Percentiles rank a stretch among this genome's conserved stretches.
These are phyloP conservation scores for Irpex rosettiformis DNA, from an alignment of 1,284 basidiomycete genomes.

Conservation along the genomic window DNA sequence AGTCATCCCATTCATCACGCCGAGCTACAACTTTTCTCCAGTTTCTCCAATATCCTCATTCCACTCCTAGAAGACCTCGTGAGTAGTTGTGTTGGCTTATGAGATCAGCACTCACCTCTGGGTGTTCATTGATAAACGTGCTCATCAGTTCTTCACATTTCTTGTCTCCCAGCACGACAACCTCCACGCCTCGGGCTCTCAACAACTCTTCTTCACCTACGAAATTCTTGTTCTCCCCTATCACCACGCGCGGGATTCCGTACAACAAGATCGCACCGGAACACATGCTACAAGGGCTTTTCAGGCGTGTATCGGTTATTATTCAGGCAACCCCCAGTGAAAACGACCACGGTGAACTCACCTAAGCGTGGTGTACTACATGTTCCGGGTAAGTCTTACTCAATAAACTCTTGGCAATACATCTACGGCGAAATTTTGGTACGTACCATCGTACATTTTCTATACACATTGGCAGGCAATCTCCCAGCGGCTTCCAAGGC, in stretches of 20 bases:
- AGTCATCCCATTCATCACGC: not conserved
- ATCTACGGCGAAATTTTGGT: not conserved
- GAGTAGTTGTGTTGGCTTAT: not conserved
- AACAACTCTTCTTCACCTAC: constrained; percentile 48
- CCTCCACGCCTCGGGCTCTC: constrained; percentile 46
- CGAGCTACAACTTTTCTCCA: not conserved
- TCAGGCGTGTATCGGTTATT: not conserved
- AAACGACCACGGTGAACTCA: constrained; percentile 16
- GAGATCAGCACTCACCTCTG: constrained; percentile 38
- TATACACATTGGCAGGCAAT: constrained; percentile 39
- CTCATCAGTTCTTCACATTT: constrained; percentile 46
- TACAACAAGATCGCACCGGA: constrained; percentile 57
- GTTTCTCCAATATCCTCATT: constrained; percentile 54
- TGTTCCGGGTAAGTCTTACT: not conserved
- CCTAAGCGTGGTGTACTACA: constrained; percentile 50
- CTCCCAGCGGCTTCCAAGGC: constrained; percentile 49
- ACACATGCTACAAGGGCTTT: constrained; percentile 61
- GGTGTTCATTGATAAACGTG: constrained; percentile 46
- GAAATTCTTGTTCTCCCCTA: constrained; percentile 54
- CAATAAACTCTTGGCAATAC: not conserved
- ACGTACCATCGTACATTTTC: constrained; percentile 44
- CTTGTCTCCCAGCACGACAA: constrained; percentile 43
- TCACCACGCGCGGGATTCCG: constrained; percentile 56
- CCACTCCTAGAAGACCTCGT: constrained; percentile 40
- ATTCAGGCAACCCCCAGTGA: not conserved